Base-by-base conservation (phyloP, 331 rosid species). In the Erythrophleum ivorense region DNA sequence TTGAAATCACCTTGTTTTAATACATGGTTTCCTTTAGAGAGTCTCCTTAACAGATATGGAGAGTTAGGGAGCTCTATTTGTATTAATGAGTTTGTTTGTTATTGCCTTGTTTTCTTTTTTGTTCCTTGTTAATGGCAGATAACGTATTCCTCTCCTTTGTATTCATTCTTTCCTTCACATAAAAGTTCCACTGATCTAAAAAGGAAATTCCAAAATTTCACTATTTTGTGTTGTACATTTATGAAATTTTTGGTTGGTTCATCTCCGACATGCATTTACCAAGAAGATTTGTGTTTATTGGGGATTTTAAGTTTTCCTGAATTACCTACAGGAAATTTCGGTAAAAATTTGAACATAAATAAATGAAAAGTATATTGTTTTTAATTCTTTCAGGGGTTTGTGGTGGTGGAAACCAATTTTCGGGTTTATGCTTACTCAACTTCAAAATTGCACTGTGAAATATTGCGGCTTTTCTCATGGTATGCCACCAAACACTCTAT, bases 391-490 rank as follows among this genome's bases (percentile, higher is more conserved):
- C 83, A 93, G 98, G 97, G 98, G 21, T 93, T 90, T 77, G 97
- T 93, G 64, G 98, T 95, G 36, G 97, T 93, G 78, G 99, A 93
- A 85, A 93, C 98, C 58, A 93, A 95, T 82, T 95, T 95, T 84
- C 89, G 97, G 82, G 84, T 89, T 76, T 93, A 95, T 77, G 99
- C 99, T 48, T 93, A 95, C 88, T 93, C 98, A 14, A 41, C 97
- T 77, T 95, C 97, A 59, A 95, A 87, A 80, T 87, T 95, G 80
- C 99, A 91, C 76, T 93, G 93, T 85, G 98, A 95, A 89, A 93
- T 95, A 80, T 91, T 95, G 79, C 92, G 97, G 59, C 94, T 91
- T 36, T 95, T 95, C 87, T 84, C 98, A 73, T 87, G 90, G 98
- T 93, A 87, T 59, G 82, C 54, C 50, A 21, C 69, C 50, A 46